phyloP scores from a whole-genome alignment of 768 basidiomycete genomes.

The Mycena sanguinolenta region DNA sequence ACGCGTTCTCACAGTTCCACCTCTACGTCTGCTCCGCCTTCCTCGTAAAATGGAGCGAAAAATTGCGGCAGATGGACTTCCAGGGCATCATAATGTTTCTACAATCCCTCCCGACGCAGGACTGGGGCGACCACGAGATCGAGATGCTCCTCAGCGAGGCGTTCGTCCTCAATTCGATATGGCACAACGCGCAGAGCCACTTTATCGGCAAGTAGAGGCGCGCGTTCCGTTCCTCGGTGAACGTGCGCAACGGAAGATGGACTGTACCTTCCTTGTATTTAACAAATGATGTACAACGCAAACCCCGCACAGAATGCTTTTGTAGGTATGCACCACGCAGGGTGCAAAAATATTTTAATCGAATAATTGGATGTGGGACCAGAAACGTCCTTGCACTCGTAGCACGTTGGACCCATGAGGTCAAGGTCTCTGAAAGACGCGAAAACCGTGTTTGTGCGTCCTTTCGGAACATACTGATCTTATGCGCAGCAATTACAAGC shows the following conservation, averaged over 20 bases:
- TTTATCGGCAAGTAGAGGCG: slow-evolving; percentile 67
- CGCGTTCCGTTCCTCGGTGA: background rate
- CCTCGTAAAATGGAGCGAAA: slow-evolving; percentile 94
- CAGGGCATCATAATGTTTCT: slow-evolving; percentile 99
- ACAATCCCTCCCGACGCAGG: slow-evolving; percentile 91
- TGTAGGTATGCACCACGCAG: no score
- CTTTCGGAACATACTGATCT: no score
- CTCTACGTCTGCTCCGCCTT: slow-evolving; percentile 98
- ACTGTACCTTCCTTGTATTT: background rate
- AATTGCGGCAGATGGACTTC: slow-evolving; percentile 96
- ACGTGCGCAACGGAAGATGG: background rate
- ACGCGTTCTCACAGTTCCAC: slow-evolving; percentile 99
- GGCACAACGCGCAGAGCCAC: slow-evolving; percentile 94
- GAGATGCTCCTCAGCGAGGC: slow-evolving; percentile 96
- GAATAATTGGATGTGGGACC: no score
- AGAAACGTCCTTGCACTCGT: no score
- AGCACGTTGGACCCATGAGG: no score
- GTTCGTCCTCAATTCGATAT: slow-evolving; percentile 92
- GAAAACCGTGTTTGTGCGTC: no score
- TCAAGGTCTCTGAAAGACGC: no score
- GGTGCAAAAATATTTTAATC: no score
- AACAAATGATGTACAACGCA: no score
- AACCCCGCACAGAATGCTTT: no score
- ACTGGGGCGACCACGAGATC: slow-evolving; percentile 96
- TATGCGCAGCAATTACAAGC: no score